These are phyloP conservation scores for Taxillus chinensis DNA, from an alignment of 164 flowering plant species.

Conservation along the genomic window DNA sequence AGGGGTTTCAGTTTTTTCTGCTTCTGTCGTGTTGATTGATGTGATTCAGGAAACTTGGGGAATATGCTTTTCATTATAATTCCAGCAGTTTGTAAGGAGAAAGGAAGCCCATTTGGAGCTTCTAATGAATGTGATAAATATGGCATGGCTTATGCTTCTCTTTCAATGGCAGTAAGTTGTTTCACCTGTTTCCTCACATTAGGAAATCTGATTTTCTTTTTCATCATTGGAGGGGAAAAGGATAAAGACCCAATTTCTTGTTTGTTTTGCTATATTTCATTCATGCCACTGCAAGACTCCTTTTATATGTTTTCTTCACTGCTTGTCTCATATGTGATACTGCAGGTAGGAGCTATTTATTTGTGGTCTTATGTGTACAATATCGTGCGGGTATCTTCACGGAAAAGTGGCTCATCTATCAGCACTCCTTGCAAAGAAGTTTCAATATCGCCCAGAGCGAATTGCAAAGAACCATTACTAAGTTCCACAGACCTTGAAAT, in stretches of 20 bases:
- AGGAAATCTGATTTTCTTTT: not conserved
- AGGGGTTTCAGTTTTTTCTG: not conserved
- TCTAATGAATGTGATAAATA: constrained; percentile 33
- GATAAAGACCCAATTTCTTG: too few species aligned
- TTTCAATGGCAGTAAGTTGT: constrained; percentile 68
- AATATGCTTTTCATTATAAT: constrained; percentile 58
- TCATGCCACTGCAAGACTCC: too few species aligned
- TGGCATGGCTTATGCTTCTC: constrained; percentile 71
- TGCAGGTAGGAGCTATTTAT: constrained; percentile 60
- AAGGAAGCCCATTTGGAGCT: constrained; percentile 69
- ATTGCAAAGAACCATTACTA: constrained; percentile 21
- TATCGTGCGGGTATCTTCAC: constrained; percentile 38
- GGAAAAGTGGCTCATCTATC: constrained; percentile 1
- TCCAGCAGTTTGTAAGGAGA: constrained; percentile 77
- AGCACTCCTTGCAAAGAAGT: constrained; percentile 15
- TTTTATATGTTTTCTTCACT: too few species aligned
- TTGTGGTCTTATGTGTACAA: constrained; percentile 71
- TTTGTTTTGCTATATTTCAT: too few species aligned
- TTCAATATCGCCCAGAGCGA: constrained; percentile 8
- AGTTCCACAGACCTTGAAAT: constrained; percentile 8
- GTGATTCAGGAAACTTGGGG: constrained; percentile 66
- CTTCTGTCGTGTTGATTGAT: constrained; percentile 1
- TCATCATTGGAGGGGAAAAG: not conserved
- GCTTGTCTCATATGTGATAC: not conserved
- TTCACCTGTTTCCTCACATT: not conserved